These are phyloP conservation scores for Epicoccum sorghinum DNA, from an alignment of 2,329 filamentous ascomycete genomes.

Conservation along the genomic window DNA sequence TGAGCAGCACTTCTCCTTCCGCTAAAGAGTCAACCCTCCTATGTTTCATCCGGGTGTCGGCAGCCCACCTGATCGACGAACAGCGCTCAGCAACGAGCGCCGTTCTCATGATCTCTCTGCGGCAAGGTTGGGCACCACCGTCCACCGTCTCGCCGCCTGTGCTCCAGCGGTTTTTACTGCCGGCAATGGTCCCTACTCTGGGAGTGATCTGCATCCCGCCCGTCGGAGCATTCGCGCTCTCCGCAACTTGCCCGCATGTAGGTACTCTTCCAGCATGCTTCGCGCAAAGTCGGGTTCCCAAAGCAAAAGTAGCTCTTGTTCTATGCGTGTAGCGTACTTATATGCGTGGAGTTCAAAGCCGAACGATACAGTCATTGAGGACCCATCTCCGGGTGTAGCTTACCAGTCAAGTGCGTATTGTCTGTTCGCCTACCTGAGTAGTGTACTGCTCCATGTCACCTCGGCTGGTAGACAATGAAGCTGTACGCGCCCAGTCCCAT, in stretches of 20 bases:
- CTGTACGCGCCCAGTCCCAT: conserved; percentile 15
- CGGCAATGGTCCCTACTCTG: conserved; percentile 8
- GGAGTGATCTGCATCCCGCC: conserved; percentile 12
- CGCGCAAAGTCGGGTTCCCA: background rate
- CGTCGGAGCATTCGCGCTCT: conserved; percentile 13
- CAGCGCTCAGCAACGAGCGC: background rate
- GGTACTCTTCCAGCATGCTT: conserved; percentile 11
- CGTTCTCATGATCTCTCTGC: conserved; percentile 8
- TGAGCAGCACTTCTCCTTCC: background rate
- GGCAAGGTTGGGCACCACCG: conserved; percentile 14
- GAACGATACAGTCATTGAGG: background rate
- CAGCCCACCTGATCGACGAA: background rate
- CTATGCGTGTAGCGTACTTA: background rate
- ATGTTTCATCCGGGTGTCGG: background rate
- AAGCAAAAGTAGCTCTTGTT: background rate
- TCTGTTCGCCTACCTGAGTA: background rate
- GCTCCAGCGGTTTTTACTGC: conserved; percentile 2
- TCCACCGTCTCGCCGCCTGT: conserved; percentile 13
- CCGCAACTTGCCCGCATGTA: conserved; percentile 14
- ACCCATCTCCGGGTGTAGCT: conserved; percentile 1
- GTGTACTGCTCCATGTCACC: background rate
- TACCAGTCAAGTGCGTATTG: background rate
- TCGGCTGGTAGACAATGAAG: conserved; percentile 5
- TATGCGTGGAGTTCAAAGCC: background rate
- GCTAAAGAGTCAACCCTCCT: background rate